Evolutionary conservation across 345 rosid genomes (phyloP), one percentile per base, ranked within the genome.

Genomic region (Eucalyptus melliodora): DNA sequence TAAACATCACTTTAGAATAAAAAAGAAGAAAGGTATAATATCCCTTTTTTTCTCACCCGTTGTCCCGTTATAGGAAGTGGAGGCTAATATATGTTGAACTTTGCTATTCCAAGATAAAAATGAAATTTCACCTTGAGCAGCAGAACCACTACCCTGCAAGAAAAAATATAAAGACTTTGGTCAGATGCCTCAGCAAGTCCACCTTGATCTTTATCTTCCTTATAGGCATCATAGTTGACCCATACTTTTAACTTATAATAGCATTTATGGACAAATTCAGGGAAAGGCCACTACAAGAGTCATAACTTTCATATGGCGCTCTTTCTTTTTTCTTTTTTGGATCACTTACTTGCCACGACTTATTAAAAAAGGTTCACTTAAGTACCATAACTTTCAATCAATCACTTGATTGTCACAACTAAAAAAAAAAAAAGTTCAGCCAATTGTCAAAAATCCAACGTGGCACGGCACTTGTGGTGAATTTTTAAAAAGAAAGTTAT

Each of bases 111-210:
- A 98, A 56, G 99, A 97, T 65, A 98, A 90, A 93, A 93, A 97
- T 31, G 99, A 97, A 90, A 97, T 96, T 95, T 98, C 99, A 90
- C 97, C 99, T 95, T 98, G 99, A 77, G 97, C 88, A 87, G 99
- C 95, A 90, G 99, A 92, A 93, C 99, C 98, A 92, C 92, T 96
- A 87, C 96, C 99, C 99, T 98, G 96, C 93, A 91, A 24, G 80
- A 50, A 59, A 59, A 50, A 86, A 86, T 53, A 90, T 86, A 23
- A 89, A 82, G 30, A 42, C 27, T 51, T 50, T 26, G 50, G 67
- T 89, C 31, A 89, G 86, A 87, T 86, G 86, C 53, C 45, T 30
- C 44, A 47, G 86, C 85, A 77, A 77, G 12, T 11, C 55, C 65
- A 86, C 56, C 10, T 56, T 26, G 26, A 53, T 51, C 87, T 31